Conservation (phyloP, 2,329 filamentous ascomycete species). For the Neofusicoccum sp. region DNA sequence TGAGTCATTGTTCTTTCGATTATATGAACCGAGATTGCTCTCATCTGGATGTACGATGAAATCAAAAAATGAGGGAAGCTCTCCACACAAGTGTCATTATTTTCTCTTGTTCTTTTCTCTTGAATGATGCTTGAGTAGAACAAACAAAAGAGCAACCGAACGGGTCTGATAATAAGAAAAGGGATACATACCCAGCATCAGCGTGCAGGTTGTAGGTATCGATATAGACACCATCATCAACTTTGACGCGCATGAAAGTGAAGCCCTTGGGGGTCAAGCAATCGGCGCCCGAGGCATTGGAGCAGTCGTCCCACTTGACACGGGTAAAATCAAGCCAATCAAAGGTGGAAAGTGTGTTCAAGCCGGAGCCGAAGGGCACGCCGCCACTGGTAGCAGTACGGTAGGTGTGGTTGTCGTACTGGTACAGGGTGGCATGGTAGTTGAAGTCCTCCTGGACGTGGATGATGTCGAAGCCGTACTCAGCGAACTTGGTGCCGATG, state of each 20-base stretch:
- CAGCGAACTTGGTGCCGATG: constrained; percentile 60
- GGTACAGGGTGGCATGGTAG: constrained; percentile 66
- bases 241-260: constrained; percentile 63
- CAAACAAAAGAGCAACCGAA: too few species aligned
- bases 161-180: not conserved
- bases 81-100: too few species aligned
- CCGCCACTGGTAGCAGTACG: constrained; percentile 68
- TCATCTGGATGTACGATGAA: too few species aligned
- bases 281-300: constrained; percentile 55
- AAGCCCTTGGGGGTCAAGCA: constrained; percentile 72
- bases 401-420: constrained; percentile 60
- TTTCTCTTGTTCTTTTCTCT: too few species aligned
- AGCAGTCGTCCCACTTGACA: constrained; percentile 63
- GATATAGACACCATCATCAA: constrained; percentile 58
- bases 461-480: constrained; percentile 60
- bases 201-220: constrained; percentile 70
- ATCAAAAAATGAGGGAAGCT: too few species aligned
- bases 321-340: constrained; percentile 60
- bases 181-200: constrained; percentile 57
- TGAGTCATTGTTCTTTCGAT: not conserved
- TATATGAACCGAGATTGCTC: too few species aligned
- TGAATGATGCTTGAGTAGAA: too few species aligned
- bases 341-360: constrained; percentile 66
- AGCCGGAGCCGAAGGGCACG: constrained; percentile 63
- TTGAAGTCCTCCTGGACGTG: constrained; percentile 72